A percentile compares a stretch with the other conserved stretches of the same genome.
phyloP scores from a whole-genome alignment of 2,329 filamentous ascomycete species.

The Phialemonium atrogriseum region DNA sequence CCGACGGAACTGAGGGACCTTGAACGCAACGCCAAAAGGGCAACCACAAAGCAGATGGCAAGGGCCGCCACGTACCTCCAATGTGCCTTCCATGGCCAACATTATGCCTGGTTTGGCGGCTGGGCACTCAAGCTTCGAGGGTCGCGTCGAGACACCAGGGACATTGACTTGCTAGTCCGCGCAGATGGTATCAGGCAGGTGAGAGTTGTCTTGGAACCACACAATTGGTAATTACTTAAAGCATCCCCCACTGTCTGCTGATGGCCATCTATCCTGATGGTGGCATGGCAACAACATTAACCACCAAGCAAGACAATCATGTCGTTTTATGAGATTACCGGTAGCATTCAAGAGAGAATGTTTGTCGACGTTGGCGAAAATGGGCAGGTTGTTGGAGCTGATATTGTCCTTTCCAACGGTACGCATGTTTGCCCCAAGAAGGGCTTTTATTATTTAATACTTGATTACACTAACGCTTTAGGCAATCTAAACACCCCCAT shows the following conservation, averaged over 20 bases:
- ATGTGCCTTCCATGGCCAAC: too few species aligned
- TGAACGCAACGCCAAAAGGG: too few species aligned
- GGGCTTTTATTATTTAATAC: conserved; percentile 9
- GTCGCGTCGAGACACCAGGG: conserved; percentile 4
- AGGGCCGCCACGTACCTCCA: too few species aligned
- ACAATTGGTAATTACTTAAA: conserved; percentile 5
- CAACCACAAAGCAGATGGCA: too few species aligned
- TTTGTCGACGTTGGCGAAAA: conserved; percentile 9
- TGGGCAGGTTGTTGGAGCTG: conserved; percentile 8
- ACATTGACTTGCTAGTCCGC: conserved; percentile 9
- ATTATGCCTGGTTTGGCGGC: conserved; percentile 10
- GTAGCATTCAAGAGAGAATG: conserved; percentile 6
- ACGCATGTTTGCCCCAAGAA: conserved; percentile 5
- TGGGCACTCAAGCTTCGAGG: conserved; percentile 11
- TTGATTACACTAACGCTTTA: conserved; percentile 3
- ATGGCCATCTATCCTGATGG: too few species aligned
- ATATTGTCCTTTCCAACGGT: conserved; percentile 1
- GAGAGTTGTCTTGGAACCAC: conserved; percentile 3
- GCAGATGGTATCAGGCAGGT: conserved; percentile 4
- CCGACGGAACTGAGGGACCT: too few species aligned
- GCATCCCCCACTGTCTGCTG: conserved; percentile 8
- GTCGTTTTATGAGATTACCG: too few species aligned
- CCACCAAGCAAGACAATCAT: too few species aligned
- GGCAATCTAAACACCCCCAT: conserved; percentile 8
- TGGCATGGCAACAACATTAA: too few species aligned